Conservation (phyloP, 2,329 filamentous ascomycete species). For the Botryotinia calthae region DNA sequence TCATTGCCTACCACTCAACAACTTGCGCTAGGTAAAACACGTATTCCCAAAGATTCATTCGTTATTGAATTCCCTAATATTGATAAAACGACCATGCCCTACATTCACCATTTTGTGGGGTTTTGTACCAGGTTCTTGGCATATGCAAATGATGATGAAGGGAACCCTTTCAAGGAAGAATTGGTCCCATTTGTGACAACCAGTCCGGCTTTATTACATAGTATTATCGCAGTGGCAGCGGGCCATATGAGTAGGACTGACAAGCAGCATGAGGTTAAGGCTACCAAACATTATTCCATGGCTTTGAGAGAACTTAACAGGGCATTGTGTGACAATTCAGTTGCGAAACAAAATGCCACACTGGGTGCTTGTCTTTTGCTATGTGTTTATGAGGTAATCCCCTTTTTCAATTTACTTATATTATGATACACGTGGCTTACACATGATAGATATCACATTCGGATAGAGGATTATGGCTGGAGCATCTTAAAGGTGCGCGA, state of each 20-base stretch:
- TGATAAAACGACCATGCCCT: slow-evolving; percentile 32
- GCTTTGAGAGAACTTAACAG: slow-evolving; percentile 33
- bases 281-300: slow-evolving; percentile 34
- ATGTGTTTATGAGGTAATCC: slow-evolving; percentile 37
- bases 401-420: neutral
- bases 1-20: slow-evolving; percentile 18
- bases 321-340: slow-evolving; percentile 30
- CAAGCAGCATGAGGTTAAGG: slow-evolving; percentile 31
- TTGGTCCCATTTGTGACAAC: slow-evolving; percentile 32
- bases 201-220: slow-evolving; percentile 35
- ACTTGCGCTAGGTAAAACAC: slow-evolving; percentile 17
- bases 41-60: slow-evolving; percentile 33
- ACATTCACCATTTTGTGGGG: slow-evolving; percentile 38
- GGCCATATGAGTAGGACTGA: slow-evolving; percentile 35
- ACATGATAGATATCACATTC: slow-evolving; percentile 34
- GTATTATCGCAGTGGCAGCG: slow-evolving; percentile 37
- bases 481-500: slow-evolving; percentile 37
- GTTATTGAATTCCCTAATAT: slow-evolving; percentile 36
- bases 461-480: slow-evolving; percentile 33
- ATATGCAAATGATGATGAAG: slow-evolving; percentile 37
- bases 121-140: slow-evolving; percentile 36
- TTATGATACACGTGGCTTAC: slow-evolving; percentile 11
- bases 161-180: slow-evolving; percentile 36
- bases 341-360: slow-evolving; percentile 33
- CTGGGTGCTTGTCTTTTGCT: slow-evolving; percentile 36